Conservation (phyloP, 306 rosid species). For the Rosa chinensis region DNA sequence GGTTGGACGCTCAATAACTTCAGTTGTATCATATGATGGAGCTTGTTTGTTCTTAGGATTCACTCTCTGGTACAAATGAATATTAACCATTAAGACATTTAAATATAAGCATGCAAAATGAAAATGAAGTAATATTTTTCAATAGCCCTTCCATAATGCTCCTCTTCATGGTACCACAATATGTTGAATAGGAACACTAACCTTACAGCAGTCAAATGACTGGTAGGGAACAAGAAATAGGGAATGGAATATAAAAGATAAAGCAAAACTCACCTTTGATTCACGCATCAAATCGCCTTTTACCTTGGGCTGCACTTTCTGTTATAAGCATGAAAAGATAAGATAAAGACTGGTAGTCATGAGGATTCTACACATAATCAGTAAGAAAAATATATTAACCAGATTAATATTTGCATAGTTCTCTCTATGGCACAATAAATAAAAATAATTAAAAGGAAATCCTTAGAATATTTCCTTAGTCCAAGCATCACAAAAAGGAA, state of each 20-base stretch:
- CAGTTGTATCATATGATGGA: neutral
- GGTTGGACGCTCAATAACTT: neutral
- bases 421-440: neutral
- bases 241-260: neutral
- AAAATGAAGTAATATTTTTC: neutral
- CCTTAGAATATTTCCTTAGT: neutral
- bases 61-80: neutral
- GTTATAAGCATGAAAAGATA: neutral
- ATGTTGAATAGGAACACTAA: neutral
- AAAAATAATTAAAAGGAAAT: neutral
- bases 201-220: neutral
- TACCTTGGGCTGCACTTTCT: neutral
- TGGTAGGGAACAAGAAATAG: neutral
- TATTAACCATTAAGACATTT: neutral
- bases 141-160: neutral
- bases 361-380: neutral
- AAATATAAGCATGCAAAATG: neutral
- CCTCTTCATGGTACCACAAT: neutral
- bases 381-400: neutral
- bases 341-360: neutral
- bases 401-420: neutral
- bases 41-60: neutral
- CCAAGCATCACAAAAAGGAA: neutral
- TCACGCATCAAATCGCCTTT: neutral
- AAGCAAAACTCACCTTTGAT: constrained; percentile 12